Evolutionary conservation across 78 protist genomes (phyloP).

Genomic region (Dictyostelium purpureum): DNA sequence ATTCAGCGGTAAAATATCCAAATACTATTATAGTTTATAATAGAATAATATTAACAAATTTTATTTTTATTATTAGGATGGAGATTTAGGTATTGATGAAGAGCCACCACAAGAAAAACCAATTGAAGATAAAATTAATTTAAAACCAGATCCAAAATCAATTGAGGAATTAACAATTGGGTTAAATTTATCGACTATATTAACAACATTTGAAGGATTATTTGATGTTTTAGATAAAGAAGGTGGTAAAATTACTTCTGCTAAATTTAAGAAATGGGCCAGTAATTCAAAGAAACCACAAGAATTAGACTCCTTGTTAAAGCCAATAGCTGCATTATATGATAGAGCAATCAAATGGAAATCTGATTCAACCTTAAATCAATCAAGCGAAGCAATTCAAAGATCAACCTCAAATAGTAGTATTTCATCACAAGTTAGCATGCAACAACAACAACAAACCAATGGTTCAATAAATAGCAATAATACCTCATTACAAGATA

Average conservation of each 20-base stretch:
- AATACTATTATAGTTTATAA: not conserved
- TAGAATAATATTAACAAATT: not conserved
- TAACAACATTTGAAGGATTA: constrained; percentile 48
- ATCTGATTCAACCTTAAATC: not conserved
- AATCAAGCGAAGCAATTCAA: constrained; percentile 21
- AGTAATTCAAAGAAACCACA: constrained; percentile 38
- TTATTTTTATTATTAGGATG: not conserved
- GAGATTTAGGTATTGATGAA: constrained; percentile 37
- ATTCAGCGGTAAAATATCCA: not conserved
- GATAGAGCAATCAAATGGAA: constrained; percentile 69
- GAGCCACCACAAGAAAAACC: not conserved
- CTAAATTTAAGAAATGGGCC: constrained; percentile 70
- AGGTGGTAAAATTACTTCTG: constrained; percentile 10
- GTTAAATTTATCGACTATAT: constrained; percentile 25
- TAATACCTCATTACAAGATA: not conserved
- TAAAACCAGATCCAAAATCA: constrained; percentile 67
- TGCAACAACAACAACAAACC: not conserved
- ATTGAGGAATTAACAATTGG: constrained; percentile 57
- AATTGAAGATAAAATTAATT: not conserved
- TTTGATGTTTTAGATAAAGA: constrained; percentile 31
- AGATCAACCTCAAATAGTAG: constrained; percentile 21
- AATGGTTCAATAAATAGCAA: not conserved
- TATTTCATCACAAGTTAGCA: not conserved
- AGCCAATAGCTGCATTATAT: constrained; percentile 53
- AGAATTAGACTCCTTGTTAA: constrained; percentile 48